Conservation (phyloP, 768 basidiomycete genomes). For the Lentinula aciculospora region DNA sequence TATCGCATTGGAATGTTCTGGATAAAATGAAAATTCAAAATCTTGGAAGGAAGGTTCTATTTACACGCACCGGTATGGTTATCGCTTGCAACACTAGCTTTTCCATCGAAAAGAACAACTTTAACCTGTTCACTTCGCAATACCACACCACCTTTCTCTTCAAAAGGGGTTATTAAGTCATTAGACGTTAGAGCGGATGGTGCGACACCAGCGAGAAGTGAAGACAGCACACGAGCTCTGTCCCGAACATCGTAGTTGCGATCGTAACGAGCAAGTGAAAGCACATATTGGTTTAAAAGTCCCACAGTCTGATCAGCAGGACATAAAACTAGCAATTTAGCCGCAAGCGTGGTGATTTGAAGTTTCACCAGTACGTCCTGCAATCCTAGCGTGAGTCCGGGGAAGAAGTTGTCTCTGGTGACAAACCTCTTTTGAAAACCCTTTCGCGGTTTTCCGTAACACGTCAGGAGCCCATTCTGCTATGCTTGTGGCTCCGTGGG, state of each 20-base stretch:
- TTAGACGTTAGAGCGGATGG: slow-evolving; percentile 13
- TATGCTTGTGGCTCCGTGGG: slow-evolving; percentile 46
- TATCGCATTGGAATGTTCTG: slow-evolving; percentile 33
- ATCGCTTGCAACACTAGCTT: slow-evolving; percentile 39
- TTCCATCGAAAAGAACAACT: slow-evolving; percentile 76
- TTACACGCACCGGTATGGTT: slow-evolving; percentile 23
- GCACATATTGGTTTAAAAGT: slow-evolving; percentile 65
- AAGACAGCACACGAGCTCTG: slow-evolving; percentile 72
- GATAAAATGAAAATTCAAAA: neutral
- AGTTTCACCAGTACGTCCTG: slow-evolving; percentile 70
- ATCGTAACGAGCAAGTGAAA: slow-evolving; percentile 86
- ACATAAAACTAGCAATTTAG: slow-evolving; percentile 73
- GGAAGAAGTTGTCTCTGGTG: neutral
- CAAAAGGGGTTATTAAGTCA: slow-evolving; percentile 31
- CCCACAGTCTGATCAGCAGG: slow-evolving; percentile 44
- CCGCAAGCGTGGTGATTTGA: slow-evolving; percentile 79
- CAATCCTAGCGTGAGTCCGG: slow-evolving; percentile 1
- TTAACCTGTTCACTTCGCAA: slow-evolving; percentile 78
- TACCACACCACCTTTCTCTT: slow-evolving; percentile 65
- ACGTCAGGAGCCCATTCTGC: slow-evolving; percentile 87
- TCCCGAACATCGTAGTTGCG: slow-evolving; percentile 87
- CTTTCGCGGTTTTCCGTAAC: slow-evolving; percentile 70
- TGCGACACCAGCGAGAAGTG: slow-evolving; percentile 53
- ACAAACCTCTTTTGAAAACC: slow-evolving; percentile 66
- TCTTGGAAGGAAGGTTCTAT: neutral